Evolutionary conservation across 2,329 filamentous ascomycete species (phyloP).

Genomic region (Aspergillus aculeatus): DNA sequence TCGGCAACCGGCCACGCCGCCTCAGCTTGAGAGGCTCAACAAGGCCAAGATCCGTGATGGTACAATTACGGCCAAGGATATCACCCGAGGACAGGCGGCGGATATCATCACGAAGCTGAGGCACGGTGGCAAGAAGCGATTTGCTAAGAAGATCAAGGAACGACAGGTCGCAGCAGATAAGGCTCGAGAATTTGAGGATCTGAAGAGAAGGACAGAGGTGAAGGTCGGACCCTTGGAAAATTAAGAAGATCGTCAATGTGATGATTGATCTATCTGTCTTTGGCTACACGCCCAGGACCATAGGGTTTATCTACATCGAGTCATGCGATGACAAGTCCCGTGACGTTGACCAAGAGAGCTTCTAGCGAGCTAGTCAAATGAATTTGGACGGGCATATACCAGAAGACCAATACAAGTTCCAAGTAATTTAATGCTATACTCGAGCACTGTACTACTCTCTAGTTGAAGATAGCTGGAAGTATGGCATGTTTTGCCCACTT

Average conservation of each 20-base stretch:
- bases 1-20: constrained; percentile 56
- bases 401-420: too few relatives aligned
- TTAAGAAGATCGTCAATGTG: neutral
- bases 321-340: too few relatives aligned
- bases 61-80: constrained; percentile 33
- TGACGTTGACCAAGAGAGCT: too few relatives aligned
- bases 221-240: constrained; percentile 48
- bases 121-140: constrained; percentile 70
- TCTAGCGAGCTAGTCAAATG: too few relatives aligned
- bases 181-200: constrained; percentile 10
- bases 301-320: too few relatives aligned
- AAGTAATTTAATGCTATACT: too few relatives aligned
- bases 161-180: constrained; percentile 14
- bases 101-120: constrained; percentile 94
- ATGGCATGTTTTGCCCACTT: too few relatives aligned
- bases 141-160: constrained; percentile 48
- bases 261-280: too few relatives aligned
- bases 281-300: too few relatives aligned
- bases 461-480: too few relatives aligned
- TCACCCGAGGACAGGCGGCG: constrained; percentile 76
- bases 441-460: too few relatives aligned
- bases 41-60: constrained; percentile 28
- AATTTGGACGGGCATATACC: too few relatives aligned
- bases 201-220: constrained; percentile 33
- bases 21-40: constrained; percentile 49